Base-by-base conservation (phyloP, 2,329 filamentous ascomycete genomes). In the Penicillium sp. region DNA sequence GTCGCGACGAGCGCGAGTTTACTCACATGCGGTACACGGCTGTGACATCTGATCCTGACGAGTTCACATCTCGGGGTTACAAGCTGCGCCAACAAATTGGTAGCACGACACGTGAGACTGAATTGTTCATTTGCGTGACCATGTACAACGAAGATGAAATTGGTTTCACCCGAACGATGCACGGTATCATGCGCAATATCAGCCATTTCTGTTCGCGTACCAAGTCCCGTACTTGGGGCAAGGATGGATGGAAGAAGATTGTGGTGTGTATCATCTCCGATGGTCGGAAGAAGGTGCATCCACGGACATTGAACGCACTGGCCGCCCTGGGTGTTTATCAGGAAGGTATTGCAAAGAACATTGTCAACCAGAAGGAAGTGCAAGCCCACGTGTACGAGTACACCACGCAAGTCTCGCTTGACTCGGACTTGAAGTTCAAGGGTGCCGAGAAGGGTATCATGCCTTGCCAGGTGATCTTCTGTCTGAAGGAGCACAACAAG, bases 141-240 rank as follows among this genome's bases (percentile, higher is more conserved):
- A 98, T 98, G 95, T 98, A 97, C 82, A 99, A 99, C 78, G 95
- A 99, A 79, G 91, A 97, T 78, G 95, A 98, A 74, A 92, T 97
- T 70, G 87, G 93, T 73, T 99, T 99, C 71, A 97, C 95, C 6
- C 87, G 95, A 51, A 99, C 95, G 0, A 98, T 99, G 94, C 92
- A 98, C 76, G 95, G 94, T 58, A 92, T 99, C 59, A 96, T 99
- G 91, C 93, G 96, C 76, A 99, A 99, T 75, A 94, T 99, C 70
- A 88, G 91, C 14, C 95, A 98, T 76, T 97, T 99, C 78, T 99
- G 95, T 82, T 92, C 89, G 22, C 89, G 95, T 56, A 90, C 89
- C 57, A 94, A 95, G 76, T 97, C 93, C 6, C 87, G 95, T 61
- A 98, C 93, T 0, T 99, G 95, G 95, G 96, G 95, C 42, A 96